Evolutionary conservation across 1,139 yeast genomes (phyloP).

Genomic region (Pneumocystis murina): DNA sequence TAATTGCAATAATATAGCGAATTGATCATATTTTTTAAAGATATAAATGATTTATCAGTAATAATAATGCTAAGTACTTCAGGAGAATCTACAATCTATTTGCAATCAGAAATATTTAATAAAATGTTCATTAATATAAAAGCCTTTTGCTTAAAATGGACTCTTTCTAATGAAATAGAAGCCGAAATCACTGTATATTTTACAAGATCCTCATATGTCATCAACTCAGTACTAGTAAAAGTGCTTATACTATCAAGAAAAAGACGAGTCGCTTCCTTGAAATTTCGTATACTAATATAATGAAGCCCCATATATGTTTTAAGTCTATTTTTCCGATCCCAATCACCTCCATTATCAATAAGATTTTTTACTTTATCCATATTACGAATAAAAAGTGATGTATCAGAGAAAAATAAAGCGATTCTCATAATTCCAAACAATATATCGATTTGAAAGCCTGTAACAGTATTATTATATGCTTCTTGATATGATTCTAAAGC

Average conservation of each 20-base stretch:
- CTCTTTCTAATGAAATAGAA: constrained; percentile 64
- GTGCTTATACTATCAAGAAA: constrained; percentile 88
- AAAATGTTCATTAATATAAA: not conserved
- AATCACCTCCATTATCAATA: constrained; percentile 95
- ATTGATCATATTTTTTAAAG: constrained; percentile 71
- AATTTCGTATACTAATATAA: constrained; percentile 70
- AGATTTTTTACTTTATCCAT: constrained; percentile 53
- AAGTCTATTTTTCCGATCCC: constrained; percentile 94
- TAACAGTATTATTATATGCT: constrained; percentile 70
- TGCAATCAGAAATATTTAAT: not conserved
- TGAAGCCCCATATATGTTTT: constrained; percentile 85
- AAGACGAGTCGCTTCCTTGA: constrained; percentile 65
- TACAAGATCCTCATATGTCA: constrained; percentile 81
- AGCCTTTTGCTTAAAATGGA: constrained; percentile 56
- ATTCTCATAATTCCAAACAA: constrained; percentile 66
- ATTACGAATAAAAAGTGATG: constrained; percentile 50
- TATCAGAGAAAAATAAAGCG: constrained; percentile 78
- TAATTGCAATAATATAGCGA: constrained; percentile 84
- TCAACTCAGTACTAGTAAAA: constrained; percentile 85
- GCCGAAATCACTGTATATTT: constrained; percentile 81
- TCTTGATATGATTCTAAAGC: constrained; percentile 60
- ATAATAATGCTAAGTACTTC: constrained; percentile 74
- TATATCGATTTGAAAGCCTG: constrained; percentile 83
- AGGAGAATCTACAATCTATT: constrained; percentile 67
- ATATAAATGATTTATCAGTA: constrained; percentile 56